Evolutionary conservation across 331 rosid species (phyloP), one percentile per base, ranked within the genome.

Genomic region (Acacia pycnantha): DNA sequence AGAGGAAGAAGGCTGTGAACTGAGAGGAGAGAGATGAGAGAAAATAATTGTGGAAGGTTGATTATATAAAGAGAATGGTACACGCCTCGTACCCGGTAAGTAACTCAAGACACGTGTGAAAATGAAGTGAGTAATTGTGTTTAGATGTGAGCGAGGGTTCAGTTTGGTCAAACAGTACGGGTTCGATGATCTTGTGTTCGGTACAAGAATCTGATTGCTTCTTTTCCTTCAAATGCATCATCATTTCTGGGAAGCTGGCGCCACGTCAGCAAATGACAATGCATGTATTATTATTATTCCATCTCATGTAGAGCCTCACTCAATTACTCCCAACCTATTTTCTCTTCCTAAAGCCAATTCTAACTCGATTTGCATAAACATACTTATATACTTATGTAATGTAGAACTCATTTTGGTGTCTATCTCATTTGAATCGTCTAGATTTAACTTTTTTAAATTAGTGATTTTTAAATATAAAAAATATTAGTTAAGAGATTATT

Each of bases 81-180:
- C 73, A 37, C 73, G 73, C 50, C 3, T 68, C 29, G 22, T 67
- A 35, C 16, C 26, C 47, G 26, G 4, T 0, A 22, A 3, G 11
- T 3, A 4, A 3, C 73, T 18, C 6, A 11, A 8, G 2, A 21
- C 47, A 68, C 27, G 73, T 37, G 73, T 68, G 73, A 68, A 68
- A 31, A 33, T 35, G 71, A 13, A 33, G n/a, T 59, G 2, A 65
- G 2, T 16, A 6, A 2, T 0, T 64, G 41, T 29, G 22, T 65
- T 65, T 65, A 31, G 43, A 3, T 66, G 46, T 33, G 5, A 18
- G 46, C 2, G 31, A 27, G 29, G 15, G 41, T 1, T 9, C 2
- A 19, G 73, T 68, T 4, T 68, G 50, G 50, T 68, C 73, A 68
- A 68, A 68, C 10, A 37, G 73, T 68, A n/a, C n/a, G 73, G 73